These are phyloP conservation scores for Carex arenaria DNA, from an alignment of 202 grass and related monocot genomes.

Conservation along the genomic window DNA sequence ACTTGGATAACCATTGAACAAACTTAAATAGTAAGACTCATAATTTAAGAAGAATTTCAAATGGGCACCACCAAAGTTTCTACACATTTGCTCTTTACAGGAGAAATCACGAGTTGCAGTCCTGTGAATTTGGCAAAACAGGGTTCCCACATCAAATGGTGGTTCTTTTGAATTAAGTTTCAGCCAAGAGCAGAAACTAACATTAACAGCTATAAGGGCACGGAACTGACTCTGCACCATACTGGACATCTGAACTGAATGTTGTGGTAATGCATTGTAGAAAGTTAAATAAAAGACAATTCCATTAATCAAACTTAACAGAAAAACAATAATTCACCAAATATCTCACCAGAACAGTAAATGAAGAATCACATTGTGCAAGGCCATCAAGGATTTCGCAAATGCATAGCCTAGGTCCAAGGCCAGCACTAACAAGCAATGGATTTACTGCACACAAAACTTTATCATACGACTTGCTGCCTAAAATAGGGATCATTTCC, in stretches of 20 bases:
- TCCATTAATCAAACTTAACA: not conserved
- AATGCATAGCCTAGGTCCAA: conserved; percentile 66
- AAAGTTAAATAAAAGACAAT: conserved; percentile 6
- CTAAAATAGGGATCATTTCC: conserved; percentile 63
- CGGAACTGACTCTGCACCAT: not conserved
- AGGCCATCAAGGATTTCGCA: conserved; percentile 66
- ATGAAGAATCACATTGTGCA: conserved; percentile 55
- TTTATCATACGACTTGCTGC: conserved; percentile 42
- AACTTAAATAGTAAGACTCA: not conserved
- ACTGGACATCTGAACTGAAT: not conserved
- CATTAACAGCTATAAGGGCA: not conserved
- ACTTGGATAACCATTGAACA: not conserved
- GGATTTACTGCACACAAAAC: conserved; percentile 67
- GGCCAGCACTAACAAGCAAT: conserved; percentile 58
- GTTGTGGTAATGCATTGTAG: conserved; percentile 2
- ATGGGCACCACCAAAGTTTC: not conserved
- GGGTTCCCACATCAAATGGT: not conserved
- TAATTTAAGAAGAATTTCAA: not conserved
- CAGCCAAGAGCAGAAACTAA: not conserved
- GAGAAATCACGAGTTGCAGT: not conserved
- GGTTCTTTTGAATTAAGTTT: not conserved
- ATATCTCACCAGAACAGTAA: conserved; percentile 49
- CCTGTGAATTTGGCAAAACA: not conserved
- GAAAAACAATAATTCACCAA: conserved; percentile 19
- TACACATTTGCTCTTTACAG: not conserved